These are phyloP conservation scores for Blastocystis sp. DNA, from an alignment of 352 stramenopile species.

Conservation along the genomic window DNA sequence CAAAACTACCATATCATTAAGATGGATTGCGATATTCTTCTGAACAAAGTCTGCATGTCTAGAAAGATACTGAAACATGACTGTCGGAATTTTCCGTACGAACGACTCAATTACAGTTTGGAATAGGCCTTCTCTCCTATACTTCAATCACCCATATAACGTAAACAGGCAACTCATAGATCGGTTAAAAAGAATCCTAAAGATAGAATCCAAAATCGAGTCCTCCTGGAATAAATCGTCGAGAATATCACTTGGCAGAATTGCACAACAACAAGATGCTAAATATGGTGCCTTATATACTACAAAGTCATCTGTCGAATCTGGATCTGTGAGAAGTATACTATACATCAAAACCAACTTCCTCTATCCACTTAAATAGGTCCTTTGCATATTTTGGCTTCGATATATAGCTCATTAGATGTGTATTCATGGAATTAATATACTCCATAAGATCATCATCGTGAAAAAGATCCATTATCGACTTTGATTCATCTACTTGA, in stretches of 20 bases:
- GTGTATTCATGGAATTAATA: not conserved
- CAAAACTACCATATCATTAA: not conserved
- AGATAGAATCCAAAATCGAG: not conserved
- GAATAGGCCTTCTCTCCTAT: not conserved
- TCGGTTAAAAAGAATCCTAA: not conserved
- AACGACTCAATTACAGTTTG: not conserved
- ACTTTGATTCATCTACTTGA: not conserved
- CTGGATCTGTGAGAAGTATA: not conserved
- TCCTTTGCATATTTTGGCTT: not conserved
- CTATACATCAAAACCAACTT: not conserved
- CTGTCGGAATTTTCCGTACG: not conserved
- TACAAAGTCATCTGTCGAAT: not conserved
- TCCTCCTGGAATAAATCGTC: not conserved
- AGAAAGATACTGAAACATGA: not conserved
- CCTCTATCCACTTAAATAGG: not conserved
- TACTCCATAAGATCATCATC: not conserved
- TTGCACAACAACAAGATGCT: not conserved
- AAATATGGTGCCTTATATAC: slow-evolving; percentile 24
- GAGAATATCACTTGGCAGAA: not conserved
- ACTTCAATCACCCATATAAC: not conserved
- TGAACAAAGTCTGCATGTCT: not conserved
- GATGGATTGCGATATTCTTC: not conserved
- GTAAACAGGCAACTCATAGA: not conserved
- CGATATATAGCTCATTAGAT: not conserved
- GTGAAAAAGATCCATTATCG: not conserved